Base-by-base conservation (phyloP, 257 asterid species). In the Salvia hispanica region DNA sequence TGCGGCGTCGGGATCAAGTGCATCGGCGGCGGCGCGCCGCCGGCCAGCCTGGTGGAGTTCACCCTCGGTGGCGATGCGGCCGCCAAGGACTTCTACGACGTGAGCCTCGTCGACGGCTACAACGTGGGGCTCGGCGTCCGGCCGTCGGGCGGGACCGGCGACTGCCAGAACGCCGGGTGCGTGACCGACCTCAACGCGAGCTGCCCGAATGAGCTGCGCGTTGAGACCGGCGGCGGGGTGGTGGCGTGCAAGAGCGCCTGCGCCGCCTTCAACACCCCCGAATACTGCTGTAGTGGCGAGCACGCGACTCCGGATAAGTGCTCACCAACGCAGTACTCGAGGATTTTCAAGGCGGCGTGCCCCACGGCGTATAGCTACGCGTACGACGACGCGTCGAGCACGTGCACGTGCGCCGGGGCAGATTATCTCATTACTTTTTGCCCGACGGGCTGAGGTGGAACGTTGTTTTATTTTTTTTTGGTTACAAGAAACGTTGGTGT, bases 341-440 rank as follows among this genome's bases (percentile, higher is more conserved):
- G 21, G 82, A 37, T 84, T 31, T 94, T 94, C 69, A 94, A 94
- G 87, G 54, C 16, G 9, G 95, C 97, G 0, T 94, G 99, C 71
- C 99, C 99, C 5, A 21, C 88, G 13, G 96, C 97, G 4, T 94
- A 94, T 62, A 91, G 97, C 14, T 94, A 91, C n/a, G 99, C 97
- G 2, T 94, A 94, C 45, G 97, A 91, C 48, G 97, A 94, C 63
- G 71, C 76, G 47, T 63, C 99, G 7, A 91, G 96, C 58, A 91
- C 93, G 0, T 84, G 82, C 64, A 88, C 97, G 5, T 94, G 99
- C 62, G 64, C 82, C 2, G 90, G 83, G 2, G 12, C 95, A 0
- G 86, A 90, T 65, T 94, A 94, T 65, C 6, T 81, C 54, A 90
- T 94, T 77, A 85, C 97, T 1, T 93, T 93, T 67, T 93, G 99